Evolutionary conservation across 139 green algal genomes (phyloP).

Genomic region (Asterochloris erici): DNA sequence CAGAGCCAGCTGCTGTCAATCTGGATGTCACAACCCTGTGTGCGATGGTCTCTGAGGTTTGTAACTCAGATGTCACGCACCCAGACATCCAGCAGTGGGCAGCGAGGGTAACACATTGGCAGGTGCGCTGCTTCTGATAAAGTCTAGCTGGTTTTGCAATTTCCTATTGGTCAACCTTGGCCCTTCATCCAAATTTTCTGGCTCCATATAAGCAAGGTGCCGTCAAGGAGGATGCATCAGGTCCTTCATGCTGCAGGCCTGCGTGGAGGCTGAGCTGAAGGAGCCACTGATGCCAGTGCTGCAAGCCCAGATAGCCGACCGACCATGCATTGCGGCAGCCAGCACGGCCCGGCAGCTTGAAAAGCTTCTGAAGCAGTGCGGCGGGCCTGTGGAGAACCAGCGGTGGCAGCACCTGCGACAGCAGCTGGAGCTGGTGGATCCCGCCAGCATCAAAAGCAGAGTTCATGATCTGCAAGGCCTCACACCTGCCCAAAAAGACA

Average conservation of each 20-base stretch:
- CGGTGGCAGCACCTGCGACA: slow-evolving; percentile 20
- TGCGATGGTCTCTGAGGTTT: slow-evolving; percentile 49
- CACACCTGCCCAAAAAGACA: slow-evolving; percentile 15
- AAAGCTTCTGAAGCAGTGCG: slow-evolving; percentile 34
- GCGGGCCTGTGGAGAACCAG: slow-evolving; percentile 25
- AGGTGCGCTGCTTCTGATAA: neutral
- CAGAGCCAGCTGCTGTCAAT: slow-evolving; percentile 28
- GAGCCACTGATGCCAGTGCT: slow-evolving; percentile 33
- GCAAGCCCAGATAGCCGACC: slow-evolving; percentile 9
- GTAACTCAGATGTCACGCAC: slow-evolving; percentile 2
- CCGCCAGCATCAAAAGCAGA: neutral
- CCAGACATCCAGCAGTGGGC: slow-evolving; percentile 27
- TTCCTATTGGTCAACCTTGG: neutral
- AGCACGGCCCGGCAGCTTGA: slow-evolving; percentile 43
- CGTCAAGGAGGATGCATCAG: neutral
- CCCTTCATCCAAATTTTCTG: neutral
- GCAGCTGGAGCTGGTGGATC: slow-evolving; percentile 15
- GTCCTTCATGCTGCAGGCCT: slow-evolving; percentile 28
- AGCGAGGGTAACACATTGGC: slow-evolving; percentile 22
- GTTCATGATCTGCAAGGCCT: neutral
- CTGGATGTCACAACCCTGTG: slow-evolving; percentile 57
- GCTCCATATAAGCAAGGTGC: neutral
- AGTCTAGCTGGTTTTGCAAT: neutral
- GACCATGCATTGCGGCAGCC: slow-evolving; percentile 27
- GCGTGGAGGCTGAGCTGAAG: slow-evolving; percentile 32